These are phyloP conservation scores for Beauveria pseudobassiana DNA, from an alignment of 2,329 filamentous ascomycete genomes.

Conservation along the genomic window DNA sequence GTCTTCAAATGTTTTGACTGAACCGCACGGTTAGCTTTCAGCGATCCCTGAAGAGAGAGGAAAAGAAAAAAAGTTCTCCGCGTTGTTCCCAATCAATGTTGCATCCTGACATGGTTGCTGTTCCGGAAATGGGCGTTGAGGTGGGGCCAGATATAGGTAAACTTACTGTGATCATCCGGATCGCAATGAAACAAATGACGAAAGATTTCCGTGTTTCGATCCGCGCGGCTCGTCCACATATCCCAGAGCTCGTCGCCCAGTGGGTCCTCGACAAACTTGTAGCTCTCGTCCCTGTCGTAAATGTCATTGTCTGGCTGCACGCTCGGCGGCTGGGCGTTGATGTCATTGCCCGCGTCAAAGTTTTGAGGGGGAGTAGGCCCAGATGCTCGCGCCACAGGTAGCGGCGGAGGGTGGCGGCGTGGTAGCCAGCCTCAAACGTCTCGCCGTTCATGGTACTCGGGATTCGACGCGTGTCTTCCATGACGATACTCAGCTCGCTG, in stretches of 20 bases:
- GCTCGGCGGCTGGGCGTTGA: constrained; percentile 66
- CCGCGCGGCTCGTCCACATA: constrained; percentile 62
- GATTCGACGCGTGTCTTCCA: constrained; percentile 71
- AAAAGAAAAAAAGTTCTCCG: not conserved
- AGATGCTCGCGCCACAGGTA: constrained; percentile 89
- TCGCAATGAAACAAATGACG: constrained; percentile 80
- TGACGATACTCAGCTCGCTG: constrained; percentile 81
- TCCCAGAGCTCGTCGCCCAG: constrained; percentile 58
- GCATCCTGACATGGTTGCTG: constrained; percentile 8
- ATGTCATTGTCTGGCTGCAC: constrained; percentile 59
- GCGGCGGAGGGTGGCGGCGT: constrained; percentile 71
- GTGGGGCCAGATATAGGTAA: no score
- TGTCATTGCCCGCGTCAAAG: constrained; percentile 57
- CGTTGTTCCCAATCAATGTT: not conserved
- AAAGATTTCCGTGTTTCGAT: constrained; percentile 66
- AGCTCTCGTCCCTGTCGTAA: constrained; percentile 51
- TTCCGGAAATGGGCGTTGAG: not conserved
- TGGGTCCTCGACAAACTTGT: constrained; percentile 63
- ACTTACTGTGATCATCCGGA: constrained; percentile 72
- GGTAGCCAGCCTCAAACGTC: constrained; percentile 69
- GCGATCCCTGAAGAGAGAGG: not conserved
- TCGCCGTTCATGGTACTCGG: constrained; percentile 71
- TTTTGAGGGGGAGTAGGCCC: constrained; percentile 71
- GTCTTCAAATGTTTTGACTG: constrained; percentile 80
- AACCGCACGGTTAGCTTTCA: constrained; percentile 11